phyloP scores from a whole-genome alignment of 345 rosid species.

The Hevea brasiliensis region DNA sequence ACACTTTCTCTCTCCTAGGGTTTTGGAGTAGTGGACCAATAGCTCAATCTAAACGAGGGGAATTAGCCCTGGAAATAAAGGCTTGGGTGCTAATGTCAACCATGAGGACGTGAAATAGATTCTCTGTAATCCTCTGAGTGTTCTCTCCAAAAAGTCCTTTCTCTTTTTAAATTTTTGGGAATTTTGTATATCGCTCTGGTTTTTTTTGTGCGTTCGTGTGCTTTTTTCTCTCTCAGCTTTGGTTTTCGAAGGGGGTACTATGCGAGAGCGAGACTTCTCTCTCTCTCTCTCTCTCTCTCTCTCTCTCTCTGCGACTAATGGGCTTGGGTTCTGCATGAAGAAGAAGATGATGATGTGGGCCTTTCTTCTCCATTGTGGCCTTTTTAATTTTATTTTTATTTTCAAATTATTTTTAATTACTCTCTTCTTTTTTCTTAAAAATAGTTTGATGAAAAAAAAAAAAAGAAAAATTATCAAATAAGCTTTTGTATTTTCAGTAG shows the following conservation, averaged over 20 bases:
- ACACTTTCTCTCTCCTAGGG: conserved; percentile 28
- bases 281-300: conserved; percentile 11
- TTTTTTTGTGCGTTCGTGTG: background rate
- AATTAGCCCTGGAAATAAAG: conserved; percentile 14
- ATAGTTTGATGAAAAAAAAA: no score
- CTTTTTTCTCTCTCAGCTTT: background rate
- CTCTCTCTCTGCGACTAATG: conserved; percentile 5
- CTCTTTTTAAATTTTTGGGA: background rate
- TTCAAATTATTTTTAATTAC: background rate
- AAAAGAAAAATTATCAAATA: no score
- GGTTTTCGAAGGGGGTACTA: conserved; percentile 14
- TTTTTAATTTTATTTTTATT: background rate
- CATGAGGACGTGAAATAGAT: conserved; percentile 14
- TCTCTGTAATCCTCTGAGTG: background rate
- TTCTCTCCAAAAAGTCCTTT: conserved; percentile 4
- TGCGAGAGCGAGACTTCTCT: conserved; percentile 10
- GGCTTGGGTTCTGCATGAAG: conserved; percentile 17
- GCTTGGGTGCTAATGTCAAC: conserved; percentile 13
- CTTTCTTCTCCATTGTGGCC: background rate
- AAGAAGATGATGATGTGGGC: conserved; percentile 16
- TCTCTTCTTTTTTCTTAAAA: no score
- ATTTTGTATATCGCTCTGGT: conserved; percentile 5
- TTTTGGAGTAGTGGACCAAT: conserved; percentile 5
- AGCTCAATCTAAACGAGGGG: background rate
- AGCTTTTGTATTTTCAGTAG: no score